Evolutionary conservation across 495 filamentous ascomycete genomes (phyloP).

Genomic region (Neurospora intermedia): DNA sequence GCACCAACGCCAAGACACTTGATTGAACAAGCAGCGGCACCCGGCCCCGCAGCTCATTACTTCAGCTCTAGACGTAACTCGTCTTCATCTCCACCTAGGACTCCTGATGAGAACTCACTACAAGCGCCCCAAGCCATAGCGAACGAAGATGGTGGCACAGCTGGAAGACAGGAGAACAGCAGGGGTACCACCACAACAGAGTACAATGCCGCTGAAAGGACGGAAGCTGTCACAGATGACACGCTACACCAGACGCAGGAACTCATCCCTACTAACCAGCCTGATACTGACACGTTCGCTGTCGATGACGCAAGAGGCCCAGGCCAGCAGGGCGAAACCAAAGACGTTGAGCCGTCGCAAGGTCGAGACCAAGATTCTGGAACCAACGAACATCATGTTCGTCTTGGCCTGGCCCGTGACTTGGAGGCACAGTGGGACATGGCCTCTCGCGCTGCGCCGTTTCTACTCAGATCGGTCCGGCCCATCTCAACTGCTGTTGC

Average conservation of each 20-base stretch:
- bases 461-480: conserved; percentile 44
- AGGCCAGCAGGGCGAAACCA: not conserved
- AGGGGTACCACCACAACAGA: not conserved
- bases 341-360: not conserved
- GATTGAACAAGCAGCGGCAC: conserved; percentile 78
- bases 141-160: not conserved
- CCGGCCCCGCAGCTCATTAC: conserved; percentile 67
- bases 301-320: not conserved
- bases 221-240: not conserved
- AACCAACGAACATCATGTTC: conserved; percentile 19
- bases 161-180: not conserved
- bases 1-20: conserved; percentile 77
- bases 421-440: conserved; percentile 3
- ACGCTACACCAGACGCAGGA: not conserved
- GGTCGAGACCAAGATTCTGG: not conserved
- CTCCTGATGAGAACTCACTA: conserved; percentile 18
- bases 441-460: conserved; percentile 20
- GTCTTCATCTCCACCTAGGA: conserved; percentile 49
- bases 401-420: conserved; percentile 21
- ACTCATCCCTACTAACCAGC: not conserved
- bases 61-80: conserved; percentile 37
- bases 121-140: not conserved
- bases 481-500: conserved; percentile 48
- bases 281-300: not conserved
- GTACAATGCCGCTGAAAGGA: not conserved